Percentiles rank a stretch among this genome's conserved stretches.
phyloP scores from a whole-genome alignment of 257 asterid species.

The Echites panduratus region DNA sequence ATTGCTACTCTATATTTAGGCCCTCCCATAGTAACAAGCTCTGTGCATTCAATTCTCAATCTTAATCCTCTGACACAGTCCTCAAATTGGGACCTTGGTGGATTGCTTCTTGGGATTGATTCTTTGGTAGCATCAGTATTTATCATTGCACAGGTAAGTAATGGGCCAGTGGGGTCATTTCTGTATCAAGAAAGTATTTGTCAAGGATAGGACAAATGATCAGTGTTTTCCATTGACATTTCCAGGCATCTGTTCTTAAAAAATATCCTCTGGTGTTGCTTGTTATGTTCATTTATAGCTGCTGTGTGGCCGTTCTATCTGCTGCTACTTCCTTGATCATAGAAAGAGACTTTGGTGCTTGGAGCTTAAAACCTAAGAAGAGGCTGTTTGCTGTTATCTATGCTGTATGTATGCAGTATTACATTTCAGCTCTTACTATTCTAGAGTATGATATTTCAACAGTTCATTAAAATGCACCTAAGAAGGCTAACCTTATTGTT shows the following conservation, averaged over 20 bases:
- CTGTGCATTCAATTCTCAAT: slow-evolving; percentile 20
- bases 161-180: too few species aligned
- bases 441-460: too few species aligned
- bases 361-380: slow-evolving; percentile 41
- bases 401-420: slow-evolving; percentile 36
- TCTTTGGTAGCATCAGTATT: slow-evolving; percentile 36
- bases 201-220: background rate
- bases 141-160: slow-evolving; percentile 48
- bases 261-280: slow-evolving; percentile 54
- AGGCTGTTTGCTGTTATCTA: slow-evolving; percentile 50
- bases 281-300: slow-evolving; percentile 62
- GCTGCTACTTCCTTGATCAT: slow-evolving; percentile 35
- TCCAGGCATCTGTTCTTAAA: slow-evolving; percentile 54
- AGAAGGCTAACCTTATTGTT: too few species aligned
- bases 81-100: slow-evolving; percentile 57
- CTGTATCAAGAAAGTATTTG: background rate
- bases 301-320: slow-evolving; percentile 41
- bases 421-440: background rate
- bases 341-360: slow-evolving; percentile 37
- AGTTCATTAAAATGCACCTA: too few species aligned
- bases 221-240: background rate
- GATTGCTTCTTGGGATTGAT: slow-evolving; percentile 40
- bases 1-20: slow-evolving; percentile 51
- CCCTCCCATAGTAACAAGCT: slow-evolving; percentile 31
- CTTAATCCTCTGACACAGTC: slow-evolving; percentile 26